Evolutionary conservation across 768 basidiomycete species (phyloP).

Genomic region (Termitomyces sp.): DNA sequence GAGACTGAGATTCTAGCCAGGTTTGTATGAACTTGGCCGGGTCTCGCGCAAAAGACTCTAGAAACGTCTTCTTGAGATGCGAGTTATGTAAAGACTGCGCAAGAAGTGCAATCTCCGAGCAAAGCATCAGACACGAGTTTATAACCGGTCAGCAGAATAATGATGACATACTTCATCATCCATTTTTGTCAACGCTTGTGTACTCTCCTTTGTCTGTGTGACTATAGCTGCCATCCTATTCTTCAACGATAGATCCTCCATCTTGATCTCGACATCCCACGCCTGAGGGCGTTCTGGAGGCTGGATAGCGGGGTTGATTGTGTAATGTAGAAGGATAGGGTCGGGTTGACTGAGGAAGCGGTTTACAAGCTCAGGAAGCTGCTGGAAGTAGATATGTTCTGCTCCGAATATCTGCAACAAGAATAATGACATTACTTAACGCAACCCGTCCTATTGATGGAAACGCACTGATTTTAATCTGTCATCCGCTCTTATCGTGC

Average conservation of each 20-base stretch:
- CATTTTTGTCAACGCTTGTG: slow-evolving; percentile 59
- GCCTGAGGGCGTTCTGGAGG: slow-evolving; percentile 70
- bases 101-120: slow-evolving; percentile 64
- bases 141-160: background rate
- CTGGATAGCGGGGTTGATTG: slow-evolving; percentile 52
- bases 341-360: slow-evolving; percentile 73
- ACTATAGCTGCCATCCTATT: slow-evolving; percentile 69
- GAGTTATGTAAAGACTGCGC: slow-evolving; percentile 85
- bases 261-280: slow-evolving; percentile 86
- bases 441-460: background rate
- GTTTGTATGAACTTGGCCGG: slow-evolving; percentile 81
- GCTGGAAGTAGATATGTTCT: slow-evolving; percentile 69
- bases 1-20: slow-evolving; percentile 89
- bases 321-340: slow-evolving; percentile 77
- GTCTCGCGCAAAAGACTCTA: slow-evolving; percentile 74
- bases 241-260: slow-evolving; percentile 75
- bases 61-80: slow-evolving; percentile 81
- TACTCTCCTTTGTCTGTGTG: slow-evolving; percentile 64
- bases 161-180: slow-evolving; percentile 73
- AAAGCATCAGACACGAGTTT: background rate
- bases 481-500: slow-evolving; percentile 64
- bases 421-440: background rate
- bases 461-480: slow-evolving; percentile 52
- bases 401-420: slow-evolving; percentile 56
- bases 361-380: slow-evolving; percentile 81